These are phyloP conservation scores for Tulasnella sp. DNA, from an alignment of 768 basidiomycete species.

Conservation along the genomic window DNA sequence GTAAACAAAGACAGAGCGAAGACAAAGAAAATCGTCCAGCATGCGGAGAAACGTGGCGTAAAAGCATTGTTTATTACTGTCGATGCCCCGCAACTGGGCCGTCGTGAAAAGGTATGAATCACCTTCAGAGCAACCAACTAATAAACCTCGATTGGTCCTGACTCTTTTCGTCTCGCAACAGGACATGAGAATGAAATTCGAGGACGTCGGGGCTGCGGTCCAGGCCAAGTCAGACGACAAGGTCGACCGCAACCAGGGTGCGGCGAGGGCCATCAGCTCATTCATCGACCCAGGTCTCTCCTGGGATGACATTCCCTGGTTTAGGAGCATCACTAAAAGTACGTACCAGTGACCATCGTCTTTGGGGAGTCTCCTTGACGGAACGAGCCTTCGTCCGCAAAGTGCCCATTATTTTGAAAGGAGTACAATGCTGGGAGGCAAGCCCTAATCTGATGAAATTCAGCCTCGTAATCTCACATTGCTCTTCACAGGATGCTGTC, in stretches of 20 bases:
- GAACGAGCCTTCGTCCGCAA: background rate
- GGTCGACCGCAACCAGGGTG: conserved; percentile 83
- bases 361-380: conserved; percentile 13
- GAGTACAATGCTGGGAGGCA: conserved; percentile 81
- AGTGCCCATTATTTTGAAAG: conserved; percentile 91
- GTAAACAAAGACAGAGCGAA: conserved; percentile 87
- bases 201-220: conserved; percentile 59
- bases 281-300: conserved; percentile 91
- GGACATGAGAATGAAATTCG: conserved; percentile 98
- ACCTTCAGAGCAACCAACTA: background rate
- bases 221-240: conserved; percentile 46
- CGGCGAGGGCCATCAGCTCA: conserved; percentile 88
- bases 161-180: conserved; percentile 30
- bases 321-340: conserved; percentile 72
- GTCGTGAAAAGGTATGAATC: conserved; percentile 67
- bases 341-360: conserved; percentile 22
- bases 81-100: conserved; percentile 92
- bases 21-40: conserved; percentile 80
- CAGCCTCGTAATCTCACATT: conserved; percentile 1
- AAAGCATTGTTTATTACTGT: conserved; percentile 96
- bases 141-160: background rate
- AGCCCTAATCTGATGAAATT: conserved; percentile 24
- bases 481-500: conserved; percentile 59
- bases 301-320: conserved; percentile 78
- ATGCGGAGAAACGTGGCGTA: conserved; percentile 86